Conservation (phyloP, 2,329 filamentous ascomycete genomes). For the Hypoxylon sp. region DNA sequence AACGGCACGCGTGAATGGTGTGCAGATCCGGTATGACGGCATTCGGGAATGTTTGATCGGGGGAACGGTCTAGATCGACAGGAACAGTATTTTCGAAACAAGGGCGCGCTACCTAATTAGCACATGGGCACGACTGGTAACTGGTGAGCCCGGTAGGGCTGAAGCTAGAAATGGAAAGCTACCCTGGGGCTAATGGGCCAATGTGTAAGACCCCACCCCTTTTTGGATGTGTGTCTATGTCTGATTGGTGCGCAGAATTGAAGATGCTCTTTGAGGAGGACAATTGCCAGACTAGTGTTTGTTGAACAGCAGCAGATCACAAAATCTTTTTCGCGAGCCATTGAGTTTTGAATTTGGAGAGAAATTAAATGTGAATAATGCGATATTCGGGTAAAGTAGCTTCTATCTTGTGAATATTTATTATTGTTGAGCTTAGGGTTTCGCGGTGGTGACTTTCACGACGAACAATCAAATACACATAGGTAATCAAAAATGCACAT, state of each 20-base stretch:
- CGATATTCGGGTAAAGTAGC: neutral
- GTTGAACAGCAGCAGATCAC: slow-evolving; percentile 2
- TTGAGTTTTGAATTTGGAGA: neutral
- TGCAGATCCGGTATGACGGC: slow-evolving; percentile 44
- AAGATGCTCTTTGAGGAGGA: slow-evolving; percentile 29
- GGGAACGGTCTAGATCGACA: slow-evolving; percentile 40
- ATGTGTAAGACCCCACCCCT: slow-evolving; percentile 44
- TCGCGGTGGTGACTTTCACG: neutral
- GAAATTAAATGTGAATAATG: neutral
- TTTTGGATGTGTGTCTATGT: slow-evolving; percentile 42
- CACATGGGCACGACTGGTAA: slow-evolving; percentile 40
- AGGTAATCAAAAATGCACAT: slow-evolving; percentile 21
- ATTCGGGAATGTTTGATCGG: slow-evolving; percentile 38
- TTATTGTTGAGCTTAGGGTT: neutral
- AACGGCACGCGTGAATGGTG: slow-evolving; percentile 30
- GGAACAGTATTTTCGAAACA: slow-evolving; percentile 39
- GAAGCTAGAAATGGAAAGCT: slow-evolving; percentile 45
- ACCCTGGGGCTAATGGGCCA: slow-evolving; percentile 32
- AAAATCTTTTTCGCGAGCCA: slow-evolving; percentile 6
- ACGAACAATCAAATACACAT: slow-evolving; percentile 2
- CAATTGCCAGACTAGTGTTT: slow-evolving; percentile 25
- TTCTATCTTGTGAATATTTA: neutral
- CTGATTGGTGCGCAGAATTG: slow-evolving; percentile 45
- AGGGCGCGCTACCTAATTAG: slow-evolving; percentile 43
- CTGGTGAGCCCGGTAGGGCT: slow-evolving; percentile 41